Percentiles rank a stretch among this genome's conserved stretches.
Evolutionary conservation across 306 rosid species (phyloP).

Genomic region (Argentina anserina): DNA sequence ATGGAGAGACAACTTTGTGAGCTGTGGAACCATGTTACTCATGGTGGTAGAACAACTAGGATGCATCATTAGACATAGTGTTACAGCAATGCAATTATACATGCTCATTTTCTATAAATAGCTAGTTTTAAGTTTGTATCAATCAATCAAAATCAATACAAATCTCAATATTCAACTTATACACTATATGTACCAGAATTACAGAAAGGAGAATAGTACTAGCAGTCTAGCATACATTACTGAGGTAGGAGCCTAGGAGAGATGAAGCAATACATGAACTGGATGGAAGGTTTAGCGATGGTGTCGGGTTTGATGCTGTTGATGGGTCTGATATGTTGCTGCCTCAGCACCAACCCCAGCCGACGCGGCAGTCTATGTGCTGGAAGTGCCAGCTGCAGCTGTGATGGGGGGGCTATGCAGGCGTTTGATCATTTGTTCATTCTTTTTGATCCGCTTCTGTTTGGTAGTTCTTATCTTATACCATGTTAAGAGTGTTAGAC

Average conservation of each 20-base stretch:
- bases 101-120: too few species aligned
- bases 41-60: too few species aligned
- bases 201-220: neutral
- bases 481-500: neutral
- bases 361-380: conserved; percentile 29
- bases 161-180: too few species aligned
- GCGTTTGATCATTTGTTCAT: conserved; percentile 28
- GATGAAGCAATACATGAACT: conserved; percentile 43
- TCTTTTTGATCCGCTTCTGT: neutral
- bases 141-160: too few species aligned
- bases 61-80: too few species aligned
- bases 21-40: too few species aligned
- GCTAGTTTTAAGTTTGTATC: too few species aligned
- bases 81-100: too few species aligned
- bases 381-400: conserved; percentile 50
- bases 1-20: too few species aligned
- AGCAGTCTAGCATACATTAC: too few species aligned
- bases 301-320: conserved; percentile 69
- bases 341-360: conserved; percentile 66
- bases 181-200: neutral
- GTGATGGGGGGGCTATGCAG: conserved; percentile 65
- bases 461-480: neutral
- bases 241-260: too few species aligned
- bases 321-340: conserved; percentile 64
- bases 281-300: conserved; percentile 57